Evolutionary conservation across 176 grass and related monocot genomes (phyloP), one percentile per base, ranked within the genome.

Genomic region (Aegilops tauschii): DNA sequence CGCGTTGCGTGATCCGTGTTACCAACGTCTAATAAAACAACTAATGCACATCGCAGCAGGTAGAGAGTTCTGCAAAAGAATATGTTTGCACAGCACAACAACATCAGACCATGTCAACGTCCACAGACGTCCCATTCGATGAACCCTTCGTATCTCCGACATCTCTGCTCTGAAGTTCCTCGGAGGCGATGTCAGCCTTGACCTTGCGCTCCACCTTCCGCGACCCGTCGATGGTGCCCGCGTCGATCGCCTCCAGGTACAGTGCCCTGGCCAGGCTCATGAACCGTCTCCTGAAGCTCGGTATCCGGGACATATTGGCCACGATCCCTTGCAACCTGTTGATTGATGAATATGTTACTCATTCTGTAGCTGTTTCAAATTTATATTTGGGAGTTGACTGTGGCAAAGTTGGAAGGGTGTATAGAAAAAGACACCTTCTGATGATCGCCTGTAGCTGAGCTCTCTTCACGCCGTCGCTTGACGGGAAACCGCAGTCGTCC

Each of bases 371-470:
- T 30, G 39, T 6, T 83, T 62, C 63, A 42, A 17, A 30, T 35
- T 74, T 45, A 31, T 27, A 9, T 10, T 23, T 25, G 56, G 30
- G 42, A 75, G 30, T 14, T 70, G 3, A 9, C 16, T n/a, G 2
- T 20, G 2, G 3, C 4, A 7, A 42, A 45, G 21, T 20, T 3
- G 10, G 39, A 49, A 16, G 12, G 16, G 10, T 29, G 12, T 9
- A 30, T 10, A 67, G 4, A 44, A 16, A 3, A 3, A 18, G 18
- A 4, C 89, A 98, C 96, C 96, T 95, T 95, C 96, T 95, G 69
- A 95, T 92, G 37, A 95, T 86, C 1, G 90, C 90, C 80, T 98
- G 96, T 56, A 94, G 82, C 71, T 91, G 96, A 54, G 93, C 96
- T 91, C 88, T 94, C 89, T 88, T 95, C 61, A 95, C 64, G 12